Base-by-base conservation (phyloP, 2,329 filamentous ascomycete genomes). In the Colletotrichum tropicale region DNA sequence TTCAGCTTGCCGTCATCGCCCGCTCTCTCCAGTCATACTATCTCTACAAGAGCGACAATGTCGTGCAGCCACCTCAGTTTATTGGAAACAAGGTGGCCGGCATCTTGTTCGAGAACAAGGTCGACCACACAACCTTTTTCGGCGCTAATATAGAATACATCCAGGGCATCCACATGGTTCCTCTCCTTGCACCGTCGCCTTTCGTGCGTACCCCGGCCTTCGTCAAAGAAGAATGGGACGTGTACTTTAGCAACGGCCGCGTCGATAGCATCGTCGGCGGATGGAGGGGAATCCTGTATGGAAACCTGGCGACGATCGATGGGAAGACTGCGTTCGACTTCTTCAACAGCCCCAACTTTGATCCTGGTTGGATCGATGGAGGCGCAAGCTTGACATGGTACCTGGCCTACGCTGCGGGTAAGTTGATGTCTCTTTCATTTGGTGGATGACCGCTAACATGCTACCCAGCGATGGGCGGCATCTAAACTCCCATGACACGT, bases 51-150 rank as follows among this genome's bases (percentile, higher is more conserved):
- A 88, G 85, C 52, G 87, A 90, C 84, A 98, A 98, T 83, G 88
- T 85, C 67, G 85, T 89, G 21, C 91, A 98, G 80, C 96, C 96
- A 0, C 79, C 88, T 1, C 87, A 93, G n/a, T 98, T 98, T 82
- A 92, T 95, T 77, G 91, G 88, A 56, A 98, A 98, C 88, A 96
- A 94, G 84, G 91, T 89, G 48, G 88, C 89, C 4, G 91, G 91
- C 8, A 93, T 93, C 78, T 83, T 98, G 10, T 98, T 98, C 81
- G 96, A 98, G 85, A 98, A 98, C 87, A 98, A 98, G 86, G 90
- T 96, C 70, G 95, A 98, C 83, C 95, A 98, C 84, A 94, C 94
- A 5, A 98, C 96, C 1, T 98, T 95, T 85, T 98, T 98, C 81
- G 95, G 95, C 61, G 83, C 87, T 66, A 91, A 93, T 73, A 89